phyloP scores from a whole-genome alignment of 2,329 filamentous ascomycete species.

The Fusarium circinatum region DNA sequence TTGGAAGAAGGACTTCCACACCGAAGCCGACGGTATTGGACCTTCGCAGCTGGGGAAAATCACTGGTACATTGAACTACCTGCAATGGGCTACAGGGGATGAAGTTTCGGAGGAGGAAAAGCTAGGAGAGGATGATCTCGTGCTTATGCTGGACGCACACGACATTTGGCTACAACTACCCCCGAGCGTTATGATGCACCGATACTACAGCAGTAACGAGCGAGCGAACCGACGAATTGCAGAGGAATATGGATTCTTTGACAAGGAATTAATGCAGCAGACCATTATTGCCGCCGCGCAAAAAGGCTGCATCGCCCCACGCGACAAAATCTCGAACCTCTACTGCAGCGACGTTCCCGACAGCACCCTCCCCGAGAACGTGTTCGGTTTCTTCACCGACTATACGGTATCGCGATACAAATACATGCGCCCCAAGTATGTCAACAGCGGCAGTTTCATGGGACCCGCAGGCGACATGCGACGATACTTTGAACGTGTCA shows the following conservation, averaged over 20 bases:
- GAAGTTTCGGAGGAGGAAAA: constrained; percentile 23
- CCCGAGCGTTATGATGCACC: constrained; percentile 43
- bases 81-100: constrained; percentile 37
- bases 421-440: constrained; percentile 43
- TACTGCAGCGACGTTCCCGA: constrained; percentile 40
- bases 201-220: constrained; percentile 40
- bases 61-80: constrained; percentile 43
- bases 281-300: constrained; percentile 41
- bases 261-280: constrained; percentile 34
- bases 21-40: constrained; percentile 36
- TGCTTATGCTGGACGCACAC: constrained; percentile 47
- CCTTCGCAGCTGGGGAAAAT: constrained; percentile 46
- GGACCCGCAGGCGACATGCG: constrained; percentile 44
- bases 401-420: constrained; percentile 25
- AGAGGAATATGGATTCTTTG: constrained; percentile 32
- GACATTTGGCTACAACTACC: constrained; percentile 48
- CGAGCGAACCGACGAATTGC: constrained; percentile 34
- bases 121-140: constrained; percentile 42
- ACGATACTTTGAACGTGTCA: constrained; percentile 40
- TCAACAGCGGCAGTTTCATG: constrained; percentile 48
- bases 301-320: constrained; percentile 40
- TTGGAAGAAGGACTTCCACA: constrained; percentile 44
- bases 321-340: constrained; percentile 39
- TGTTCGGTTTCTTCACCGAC: constrained; percentile 41
- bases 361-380: constrained; percentile 35